Evolutionary conservation across 2,329 filamentous ascomycete genomes (phyloP).

Genomic region (Ophiostoma sp.): DNA sequence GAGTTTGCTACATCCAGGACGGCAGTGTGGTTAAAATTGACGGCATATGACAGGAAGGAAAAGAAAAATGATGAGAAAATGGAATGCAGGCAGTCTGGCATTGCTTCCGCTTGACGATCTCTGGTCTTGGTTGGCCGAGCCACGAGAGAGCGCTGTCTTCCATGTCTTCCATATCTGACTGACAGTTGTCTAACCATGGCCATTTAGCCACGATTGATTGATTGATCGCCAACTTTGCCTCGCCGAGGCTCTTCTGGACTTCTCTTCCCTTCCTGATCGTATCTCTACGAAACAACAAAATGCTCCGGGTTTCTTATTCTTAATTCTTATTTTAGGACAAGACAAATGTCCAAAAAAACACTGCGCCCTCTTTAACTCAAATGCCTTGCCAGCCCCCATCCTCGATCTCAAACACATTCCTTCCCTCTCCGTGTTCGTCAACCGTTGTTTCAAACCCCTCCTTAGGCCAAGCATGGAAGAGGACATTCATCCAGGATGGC

Average conservation of each 20-base stretch:
- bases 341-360: not conserved
- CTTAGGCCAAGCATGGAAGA: not conserved
- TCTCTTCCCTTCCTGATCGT: not conserved
- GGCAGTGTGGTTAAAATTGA: not conserved
- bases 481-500: not conserved
- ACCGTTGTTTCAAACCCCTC: slow-evolving; percentile 11
- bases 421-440: not conserved
- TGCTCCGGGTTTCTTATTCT: not conserved
- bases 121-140: not conserved
- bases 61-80: not conserved
- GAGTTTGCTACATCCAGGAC: not conserved
- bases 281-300: not conserved
- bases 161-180: not conserved
- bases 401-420: not conserved
- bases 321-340: not conserved
- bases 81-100: not conserved
- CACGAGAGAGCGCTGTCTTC: not conserved
- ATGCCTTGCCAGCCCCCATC: not conserved
- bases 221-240: slow-evolving; percentile 2
- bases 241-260: not conserved
- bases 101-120: not conserved
- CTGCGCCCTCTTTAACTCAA: not conserved
- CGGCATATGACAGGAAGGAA: not conserved
- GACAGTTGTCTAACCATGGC: not conserved
- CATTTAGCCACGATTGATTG: slow-evolving; percentile 12